A percentile compares a stretch with the other conserved stretches of the same genome.
These are phyloP conservation scores for Pseudogymnoascus sp. DNA, from an alignment of 2,329 filamentous ascomycete species.

Conservation along the genomic window DNA sequence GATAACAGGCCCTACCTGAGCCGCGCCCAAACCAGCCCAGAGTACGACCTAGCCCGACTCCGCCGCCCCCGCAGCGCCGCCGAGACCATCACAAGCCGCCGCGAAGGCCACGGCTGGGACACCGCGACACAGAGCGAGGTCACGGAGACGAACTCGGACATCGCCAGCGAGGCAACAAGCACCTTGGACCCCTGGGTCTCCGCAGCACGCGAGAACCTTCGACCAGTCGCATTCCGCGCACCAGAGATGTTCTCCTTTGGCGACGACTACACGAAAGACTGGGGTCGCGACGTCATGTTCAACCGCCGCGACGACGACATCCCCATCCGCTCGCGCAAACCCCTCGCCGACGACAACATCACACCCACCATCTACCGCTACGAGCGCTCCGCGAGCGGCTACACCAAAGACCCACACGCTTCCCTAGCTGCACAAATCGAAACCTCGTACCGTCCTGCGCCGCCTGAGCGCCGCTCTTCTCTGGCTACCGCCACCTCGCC, in stretches of 20 bases:
- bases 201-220: conserved; percentile 9
- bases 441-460: conserved; percentile 14
- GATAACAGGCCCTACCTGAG: background rate
- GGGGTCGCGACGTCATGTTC: conserved; percentile 23
- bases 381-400: background rate
- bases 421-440: conserved; percentile 14
- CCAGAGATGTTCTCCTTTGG: conserved; percentile 12
- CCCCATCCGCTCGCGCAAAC: conserved; percentile 16
- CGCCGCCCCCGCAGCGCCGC: conserved; percentile 25
- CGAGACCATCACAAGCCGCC: conserved; percentile 25
- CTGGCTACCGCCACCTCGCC: conserved; percentile 16
- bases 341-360: conserved; percentile 11
- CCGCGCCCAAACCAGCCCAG: background rate
- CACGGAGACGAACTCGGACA: conserved; percentile 21
- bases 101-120: conserved; percentile 29
- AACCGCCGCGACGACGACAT: conserved; percentile 13
- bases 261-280: conserved; percentile 14
- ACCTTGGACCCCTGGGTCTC: conserved; percentile 15
- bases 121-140: conserved; percentile 23
- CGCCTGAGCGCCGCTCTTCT: conserved; percentile 23
- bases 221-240: conserved; percentile 12
- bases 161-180: conserved; percentile 12
- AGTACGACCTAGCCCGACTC: background rate
- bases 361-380: conserved; percentile 14
- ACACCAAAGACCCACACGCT: background rate